phyloP scores from a whole-genome alignment of 805 yeast genomes.

The Zygosaccharomyces gambellarensis region DNA sequence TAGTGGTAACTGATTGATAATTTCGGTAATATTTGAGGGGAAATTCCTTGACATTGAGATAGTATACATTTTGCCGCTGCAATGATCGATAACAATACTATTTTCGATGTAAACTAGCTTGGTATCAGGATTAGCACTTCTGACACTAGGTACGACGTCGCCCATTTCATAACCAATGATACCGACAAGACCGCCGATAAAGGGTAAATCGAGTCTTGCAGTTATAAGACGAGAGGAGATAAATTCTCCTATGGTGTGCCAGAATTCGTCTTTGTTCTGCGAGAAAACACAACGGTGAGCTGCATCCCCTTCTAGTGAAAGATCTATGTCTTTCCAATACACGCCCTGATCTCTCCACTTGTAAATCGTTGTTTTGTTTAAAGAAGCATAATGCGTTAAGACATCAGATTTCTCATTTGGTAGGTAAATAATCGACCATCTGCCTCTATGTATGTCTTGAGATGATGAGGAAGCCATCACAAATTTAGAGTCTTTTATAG shows the following conservation, averaged over 20 bases:
- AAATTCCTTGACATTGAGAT: conserved; percentile 46
- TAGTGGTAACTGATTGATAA: conserved; percentile 7
- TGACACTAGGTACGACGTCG: conserved; percentile 39
- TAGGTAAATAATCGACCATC: conserved; percentile 81
- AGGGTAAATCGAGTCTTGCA: conserved; percentile 50
- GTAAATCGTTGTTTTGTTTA: conserved; percentile 28
- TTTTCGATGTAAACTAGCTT: conserved; percentile 69
- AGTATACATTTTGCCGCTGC: conserved; percentile 42
- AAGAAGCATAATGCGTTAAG: conserved; percentile 58
- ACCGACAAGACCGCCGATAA: conserved; percentile 90
- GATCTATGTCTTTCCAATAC: conserved; percentile 5
- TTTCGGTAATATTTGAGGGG: conserved; percentile 15
- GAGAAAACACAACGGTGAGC: conserved; percentile 11
- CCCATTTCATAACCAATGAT: conserved; percentile 87
- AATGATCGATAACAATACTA: conserved; percentile 51
- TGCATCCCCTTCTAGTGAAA: background rate
- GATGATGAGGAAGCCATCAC: conserved; percentile 72
- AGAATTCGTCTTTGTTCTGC: conserved; percentile 27
- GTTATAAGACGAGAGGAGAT: conserved; percentile 18
- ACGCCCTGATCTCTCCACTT: conserved; percentile 28
- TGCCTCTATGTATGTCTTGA: conserved; percentile 43
- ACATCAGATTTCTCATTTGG: conserved; percentile 45
- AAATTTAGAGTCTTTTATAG: conserved; percentile 36
- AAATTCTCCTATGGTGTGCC: conserved; percentile 26
- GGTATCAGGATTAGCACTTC: conserved; percentile 56